These are phyloP conservation scores for Penicillium canescens DNA, from an alignment of 495 filamentous ascomycete species.

Conservation along the genomic window DNA sequence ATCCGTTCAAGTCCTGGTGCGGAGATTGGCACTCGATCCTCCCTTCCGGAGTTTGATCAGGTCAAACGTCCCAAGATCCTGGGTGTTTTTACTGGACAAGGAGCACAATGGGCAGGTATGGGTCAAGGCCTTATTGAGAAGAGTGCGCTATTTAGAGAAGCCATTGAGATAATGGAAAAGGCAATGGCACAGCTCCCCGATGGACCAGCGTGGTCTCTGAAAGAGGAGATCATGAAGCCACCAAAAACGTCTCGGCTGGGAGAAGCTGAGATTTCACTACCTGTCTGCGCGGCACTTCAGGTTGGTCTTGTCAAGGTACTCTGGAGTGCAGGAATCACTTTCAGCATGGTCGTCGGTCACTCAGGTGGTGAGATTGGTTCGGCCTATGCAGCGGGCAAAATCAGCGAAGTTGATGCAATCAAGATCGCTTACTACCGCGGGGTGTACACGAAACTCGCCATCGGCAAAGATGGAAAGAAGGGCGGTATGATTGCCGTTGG, in stretches of 20 bases:
- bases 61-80: background rate
- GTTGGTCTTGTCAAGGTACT: too few relatives aligned
- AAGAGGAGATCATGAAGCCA: too few relatives aligned
- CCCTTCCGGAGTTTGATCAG: background rate
- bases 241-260: too few relatives aligned
- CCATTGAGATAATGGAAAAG: too few relatives aligned
- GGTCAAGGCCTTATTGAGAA: conserved; percentile 2
- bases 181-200: too few relatives aligned
- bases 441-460: background rate
- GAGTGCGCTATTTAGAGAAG: too few relatives aligned
- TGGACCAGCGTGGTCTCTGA: too few relatives aligned
- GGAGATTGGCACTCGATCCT: too few relatives aligned
- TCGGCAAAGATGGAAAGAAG: background rate
- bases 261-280: too few relatives aligned
- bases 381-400: conserved; percentile 24
- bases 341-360: conserved; percentile 19
- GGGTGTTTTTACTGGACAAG: conserved; percentile 27
- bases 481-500: conserved; percentile 14
- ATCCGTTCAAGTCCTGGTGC: too few relatives aligned
- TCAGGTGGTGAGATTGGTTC: conserved; percentile 29
- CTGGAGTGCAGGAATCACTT: too few relatives aligned
- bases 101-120: conserved; percentile 27
- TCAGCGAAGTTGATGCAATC: conserved; percentile 23
- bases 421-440: conserved; percentile 28
- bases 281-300: too few relatives aligned